phyloP scores from a whole-genome alignment of 148 eudicot genomes.

The Fallopia convolvulus region DNA sequence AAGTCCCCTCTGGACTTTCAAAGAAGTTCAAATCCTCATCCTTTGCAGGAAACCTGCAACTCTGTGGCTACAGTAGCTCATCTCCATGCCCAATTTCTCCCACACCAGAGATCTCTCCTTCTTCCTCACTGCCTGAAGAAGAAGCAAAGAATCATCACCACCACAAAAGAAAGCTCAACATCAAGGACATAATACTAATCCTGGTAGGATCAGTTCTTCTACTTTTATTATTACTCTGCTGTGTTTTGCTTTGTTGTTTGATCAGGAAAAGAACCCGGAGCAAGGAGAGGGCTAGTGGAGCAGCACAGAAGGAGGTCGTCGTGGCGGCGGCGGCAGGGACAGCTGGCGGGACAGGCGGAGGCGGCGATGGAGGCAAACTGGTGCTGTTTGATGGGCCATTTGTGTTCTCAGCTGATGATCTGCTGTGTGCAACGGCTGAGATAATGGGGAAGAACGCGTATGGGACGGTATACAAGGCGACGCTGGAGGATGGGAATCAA shows the following conservation, averaged over 20 bases:
- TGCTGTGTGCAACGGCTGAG: constrained; percentile 84
- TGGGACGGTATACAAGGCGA: constrained; percentile 85
- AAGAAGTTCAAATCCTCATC: constrained; percentile 39
- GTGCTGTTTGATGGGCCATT: constrained; percentile 86
- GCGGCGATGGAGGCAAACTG: constrained; percentile 80
- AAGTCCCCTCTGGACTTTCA: constrained; percentile 36
- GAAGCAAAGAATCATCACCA: constrained; percentile 11
- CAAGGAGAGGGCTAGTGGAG: constrained; percentile 17
- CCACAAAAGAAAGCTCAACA: constrained; percentile 25
- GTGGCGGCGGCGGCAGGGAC: not conserved
- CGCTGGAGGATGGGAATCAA: constrained; percentile 70
- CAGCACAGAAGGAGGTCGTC: constrained; percentile 14
- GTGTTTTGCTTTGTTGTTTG: constrained; percentile 56
- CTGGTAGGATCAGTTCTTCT: constrained; percentile 52
- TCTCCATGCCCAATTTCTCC: constrained; percentile 43
- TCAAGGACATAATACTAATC: constrained; percentile 59
- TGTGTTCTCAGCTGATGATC: constrained; percentile 82
- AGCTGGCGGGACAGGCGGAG: constrained; percentile 30
- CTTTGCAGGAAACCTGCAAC: constrained; percentile 44
- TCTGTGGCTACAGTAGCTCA: constrained; percentile 63
- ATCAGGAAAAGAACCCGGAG: constrained; percentile 41
- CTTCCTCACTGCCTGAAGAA: constrained; percentile 11
- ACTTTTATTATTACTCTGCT: constrained; percentile 45
- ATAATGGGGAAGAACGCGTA: constrained; percentile 84
- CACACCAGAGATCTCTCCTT: constrained; percentile 33